These are phyloP conservation scores for Scedosporium boydii DNA, from an alignment of 2,329 filamentous ascomycete species.

Conservation along the genomic window DNA sequence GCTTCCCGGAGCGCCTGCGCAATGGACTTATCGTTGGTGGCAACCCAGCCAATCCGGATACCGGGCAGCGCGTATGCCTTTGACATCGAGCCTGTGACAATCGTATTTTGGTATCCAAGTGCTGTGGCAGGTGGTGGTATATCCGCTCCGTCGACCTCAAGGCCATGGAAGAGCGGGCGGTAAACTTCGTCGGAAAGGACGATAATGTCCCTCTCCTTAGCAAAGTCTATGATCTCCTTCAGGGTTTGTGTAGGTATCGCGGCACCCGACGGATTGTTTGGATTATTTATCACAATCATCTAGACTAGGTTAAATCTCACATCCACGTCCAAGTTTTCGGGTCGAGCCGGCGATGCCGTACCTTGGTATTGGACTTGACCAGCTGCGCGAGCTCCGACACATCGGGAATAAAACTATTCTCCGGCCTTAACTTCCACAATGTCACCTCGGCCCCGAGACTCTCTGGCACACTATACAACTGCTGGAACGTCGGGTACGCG, in stretches of 20 bases:
- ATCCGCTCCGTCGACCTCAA: constrained; percentile 37
- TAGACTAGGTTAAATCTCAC: constrained; percentile 13
- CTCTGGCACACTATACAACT: constrained; percentile 66
- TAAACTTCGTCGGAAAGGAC: constrained; percentile 77
- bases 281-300: constrained; percentile 55
- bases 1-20: constrained; percentile 54
- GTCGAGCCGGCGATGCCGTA: constrained; percentile 20
- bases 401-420: constrained; percentile 58
- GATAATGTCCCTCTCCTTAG: constrained; percentile 51
- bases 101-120: constrained; percentile 59
- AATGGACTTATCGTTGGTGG: constrained; percentile 51
- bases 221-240: constrained; percentile 52
- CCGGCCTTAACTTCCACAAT: constrained; percentile 60
- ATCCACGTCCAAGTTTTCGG: too few relatives aligned
- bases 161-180: constrained; percentile 67
- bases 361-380: constrained; percentile 60
- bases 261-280: constrained; percentile 72
- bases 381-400: constrained; percentile 55
- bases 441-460: constrained; percentile 69
- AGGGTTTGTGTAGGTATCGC: constrained; percentile 55
- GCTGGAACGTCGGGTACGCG: constrained; percentile 80
- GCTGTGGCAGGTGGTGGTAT: constrained; percentile 58
- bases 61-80: constrained; percentile 81
- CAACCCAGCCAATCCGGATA: constrained; percentile 75
- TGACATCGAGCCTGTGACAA: constrained; percentile 73